Conservation (phyloP, 2,329 filamentous ascomycete species). For the Bipolaris bicolor region DNA sequence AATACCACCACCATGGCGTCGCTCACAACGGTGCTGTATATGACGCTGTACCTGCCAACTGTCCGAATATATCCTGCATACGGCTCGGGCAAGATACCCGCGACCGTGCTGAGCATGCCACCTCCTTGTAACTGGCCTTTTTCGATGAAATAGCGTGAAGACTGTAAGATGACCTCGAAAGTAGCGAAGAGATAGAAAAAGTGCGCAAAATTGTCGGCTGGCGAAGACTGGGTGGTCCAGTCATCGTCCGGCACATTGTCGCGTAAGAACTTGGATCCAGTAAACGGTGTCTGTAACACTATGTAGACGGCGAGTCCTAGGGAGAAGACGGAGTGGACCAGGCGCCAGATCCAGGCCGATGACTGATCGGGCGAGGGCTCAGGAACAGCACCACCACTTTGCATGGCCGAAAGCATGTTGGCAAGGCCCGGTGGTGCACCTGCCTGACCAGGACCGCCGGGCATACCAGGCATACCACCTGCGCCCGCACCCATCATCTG, state of each 20-base stretch:
- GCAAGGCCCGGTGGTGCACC: constrained; percentile 51
- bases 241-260: constrained; percentile 34
- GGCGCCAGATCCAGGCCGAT: constrained; percentile 67
- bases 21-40: constrained; percentile 72
- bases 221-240: constrained; percentile 40
- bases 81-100: constrained; percentile 69
- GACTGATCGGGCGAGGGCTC: constrained; percentile 50
- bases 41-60: constrained; percentile 69
- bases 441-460: constrained; percentile 32
- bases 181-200: constrained; percentile 86
- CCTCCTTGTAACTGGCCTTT: constrained; percentile 62
- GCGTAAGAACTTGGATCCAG: constrained; percentile 68
- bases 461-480: constrained; percentile 45
- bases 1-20: constrained; percentile 81
- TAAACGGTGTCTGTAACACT: constrained; percentile 70
- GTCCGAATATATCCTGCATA: constrained; percentile 67
- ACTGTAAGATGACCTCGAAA: constrained; percentile 74
- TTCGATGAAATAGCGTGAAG: constrained; percentile 73
- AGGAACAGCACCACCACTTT: constrained; percentile 48
- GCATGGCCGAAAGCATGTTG: constrained; percentile 54
- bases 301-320: constrained; percentile 74
- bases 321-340: constrained; percentile 75
- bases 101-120: constrained; percentile 68
- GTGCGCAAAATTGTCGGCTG: constrained; percentile 54
- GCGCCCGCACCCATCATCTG: constrained; percentile 67